Percentiles rank a stretch among this genome's conserved stretches.
These are phyloP conservation scores for Neonectria ditissima DNA, from an alignment of 2,329 filamentous ascomycete species.

Conservation along the genomic window DNA sequence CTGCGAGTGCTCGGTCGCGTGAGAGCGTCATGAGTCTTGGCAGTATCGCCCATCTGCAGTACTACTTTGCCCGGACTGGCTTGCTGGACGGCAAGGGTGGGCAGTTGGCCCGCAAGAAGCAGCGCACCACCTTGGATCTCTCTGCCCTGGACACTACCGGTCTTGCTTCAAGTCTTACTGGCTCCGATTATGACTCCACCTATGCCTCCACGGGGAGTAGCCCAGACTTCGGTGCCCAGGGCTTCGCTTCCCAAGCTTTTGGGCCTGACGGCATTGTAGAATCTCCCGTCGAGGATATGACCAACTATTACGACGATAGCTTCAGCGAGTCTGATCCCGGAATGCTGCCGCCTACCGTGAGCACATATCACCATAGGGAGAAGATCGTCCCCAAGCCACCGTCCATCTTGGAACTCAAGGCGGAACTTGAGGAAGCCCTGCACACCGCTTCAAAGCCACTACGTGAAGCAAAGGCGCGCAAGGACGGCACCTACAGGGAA, in stretches of 20 bases:
- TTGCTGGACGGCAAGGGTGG: slow-evolving; percentile 93
- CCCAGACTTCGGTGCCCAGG: slow-evolving; percentile 62
- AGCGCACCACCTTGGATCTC: slow-evolving; percentile 69
- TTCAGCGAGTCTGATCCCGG: slow-evolving; percentile 75
- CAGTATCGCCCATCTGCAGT: slow-evolving; percentile 96
- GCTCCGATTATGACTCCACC: slow-evolving; percentile 67
- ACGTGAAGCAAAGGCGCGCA: slow-evolving; percentile 64
- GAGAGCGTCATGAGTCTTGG: slow-evolving; percentile 97
- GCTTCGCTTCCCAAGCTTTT: slow-evolving; percentile 51
- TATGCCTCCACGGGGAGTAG: slow-evolving; percentile 71
- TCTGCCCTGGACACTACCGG: slow-evolving; percentile 59
- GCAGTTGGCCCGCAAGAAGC: slow-evolving; percentile 80
- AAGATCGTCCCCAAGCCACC: slow-evolving; percentile 87
- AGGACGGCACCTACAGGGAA: slow-evolving; percentile 46
- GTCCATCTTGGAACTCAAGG: slow-evolving; percentile 81
- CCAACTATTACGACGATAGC: slow-evolving; percentile 66
- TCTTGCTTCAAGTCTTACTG: slow-evolving; percentile 53
- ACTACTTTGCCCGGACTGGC: slow-evolving; percentile 97
- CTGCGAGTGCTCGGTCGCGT: slow-evolving; percentile 86
- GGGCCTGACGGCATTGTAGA: slow-evolving; percentile 56
- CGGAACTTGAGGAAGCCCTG: slow-evolving; percentile 74
- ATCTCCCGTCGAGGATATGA: slow-evolving; percentile 60
- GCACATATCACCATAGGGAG: slow-evolving; percentile 90
- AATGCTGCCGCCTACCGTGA: slow-evolving; percentile 96
- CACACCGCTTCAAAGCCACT: slow-evolving; percentile 76